Percentiles rank a stretch among this genome's conserved stretches.
These are phyloP conservation scores for Diaporthe citriasiana DNA, from an alignment of 2,329 filamentous ascomycete species.

Conservation along the genomic window DNA sequence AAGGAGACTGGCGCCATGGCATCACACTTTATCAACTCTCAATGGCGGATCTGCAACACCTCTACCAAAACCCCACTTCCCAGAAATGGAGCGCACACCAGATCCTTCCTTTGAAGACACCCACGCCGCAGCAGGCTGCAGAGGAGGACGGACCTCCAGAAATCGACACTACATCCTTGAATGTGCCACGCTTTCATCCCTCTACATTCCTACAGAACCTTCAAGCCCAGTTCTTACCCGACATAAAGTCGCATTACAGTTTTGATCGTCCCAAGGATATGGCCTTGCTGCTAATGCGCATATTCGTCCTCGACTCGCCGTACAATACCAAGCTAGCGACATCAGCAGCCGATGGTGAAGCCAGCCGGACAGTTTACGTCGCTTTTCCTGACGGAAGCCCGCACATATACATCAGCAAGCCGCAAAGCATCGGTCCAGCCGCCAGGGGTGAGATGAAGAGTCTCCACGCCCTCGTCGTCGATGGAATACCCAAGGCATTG, in stretches of 20 bases:
- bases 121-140: conserved; percentile 44
- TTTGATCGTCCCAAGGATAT: conserved; percentile 78
- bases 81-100: conserved; percentile 76
- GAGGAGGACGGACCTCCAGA: conserved; percentile 58
- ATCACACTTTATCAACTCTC: conserved; percentile 76
- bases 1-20: conserved; percentile 78
- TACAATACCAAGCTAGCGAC: conserved; percentile 75
- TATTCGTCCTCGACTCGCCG: conserved; percentile 84
- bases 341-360: conserved; percentile 67
- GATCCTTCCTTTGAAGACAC: conserved; percentile 66
- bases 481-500: conserved; percentile 86
- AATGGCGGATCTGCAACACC: conserved; percentile 76
- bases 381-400: conserved; percentile 87
- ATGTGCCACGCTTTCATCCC: conserved; percentile 81
- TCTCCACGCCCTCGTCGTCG: conserved; percentile 78
- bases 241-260: conserved; percentile 88
- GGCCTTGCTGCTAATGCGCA: conserved; percentile 81
- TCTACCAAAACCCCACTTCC: conserved; percentile 74
- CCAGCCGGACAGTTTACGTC: conserved; percentile 81
- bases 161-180: conserved; percentile 61
- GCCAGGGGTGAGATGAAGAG: conserved; percentile 69
- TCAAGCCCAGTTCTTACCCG: conserved; percentile 79
- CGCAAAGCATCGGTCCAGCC: conserved; percentile 59
- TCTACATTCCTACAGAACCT: conserved; percentile 84
- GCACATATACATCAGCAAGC: conserved; percentile 76